A percentile compares a stretch with the other conserved stretches of the same genome.
Conservation (phyloP, 2,329 filamentous ascomycete genomes). For the Sporothrix brunneoviolacea region DNA sequence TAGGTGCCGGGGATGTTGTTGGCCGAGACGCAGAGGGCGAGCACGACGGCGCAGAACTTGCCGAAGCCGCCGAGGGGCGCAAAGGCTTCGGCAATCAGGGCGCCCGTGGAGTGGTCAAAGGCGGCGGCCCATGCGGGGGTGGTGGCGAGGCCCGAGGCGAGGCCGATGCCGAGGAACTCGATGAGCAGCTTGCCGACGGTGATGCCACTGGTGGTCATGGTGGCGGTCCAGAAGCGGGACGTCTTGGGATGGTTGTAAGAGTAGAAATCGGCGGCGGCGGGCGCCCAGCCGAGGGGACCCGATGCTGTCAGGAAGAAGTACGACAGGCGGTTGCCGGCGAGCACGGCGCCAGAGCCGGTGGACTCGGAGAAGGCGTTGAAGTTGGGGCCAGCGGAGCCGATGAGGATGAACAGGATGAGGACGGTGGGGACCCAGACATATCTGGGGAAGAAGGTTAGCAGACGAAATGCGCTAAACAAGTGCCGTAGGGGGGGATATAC, state of each 20-base stretch:
- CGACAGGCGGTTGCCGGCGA: constrained; percentile 53
- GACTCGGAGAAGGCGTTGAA: constrained; percentile 50
- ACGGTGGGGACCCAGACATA: constrained; percentile 59
- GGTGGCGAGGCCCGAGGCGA: constrained; percentile 49
- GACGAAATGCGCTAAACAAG: too few relatives aligned
- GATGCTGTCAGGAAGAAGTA: constrained; percentile 66
- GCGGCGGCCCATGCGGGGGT: constrained; percentile 50
- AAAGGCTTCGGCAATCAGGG: constrained; percentile 58
- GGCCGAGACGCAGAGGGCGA: constrained; percentile 57
- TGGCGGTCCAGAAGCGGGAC: constrained; percentile 37
- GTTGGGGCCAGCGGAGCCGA: constrained; percentile 52
- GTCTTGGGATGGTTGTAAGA: constrained; percentile 40
- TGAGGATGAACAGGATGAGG: constrained; percentile 53
- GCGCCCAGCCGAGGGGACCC: constrained; percentile 56
- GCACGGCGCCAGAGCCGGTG: constrained; percentile 41
- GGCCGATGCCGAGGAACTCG: constrained; percentile 54
- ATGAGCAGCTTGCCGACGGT: constrained; percentile 53
- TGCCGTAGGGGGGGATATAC: too few relatives aligned
- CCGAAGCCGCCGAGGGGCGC: constrained; percentile 54
- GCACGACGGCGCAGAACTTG: constrained; percentile 58
- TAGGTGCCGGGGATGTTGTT: constrained; percentile 62
- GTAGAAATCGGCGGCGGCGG: constrained; percentile 60
- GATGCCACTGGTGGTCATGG: constrained; percentile 50
- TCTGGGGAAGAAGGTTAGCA: too few relatives aligned
- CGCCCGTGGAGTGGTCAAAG: constrained; percentile 53